Evolutionary conservation across 2,329 filamentous ascomycete genomes (phyloP).

Genomic region (Calonectria pteridis): DNA sequence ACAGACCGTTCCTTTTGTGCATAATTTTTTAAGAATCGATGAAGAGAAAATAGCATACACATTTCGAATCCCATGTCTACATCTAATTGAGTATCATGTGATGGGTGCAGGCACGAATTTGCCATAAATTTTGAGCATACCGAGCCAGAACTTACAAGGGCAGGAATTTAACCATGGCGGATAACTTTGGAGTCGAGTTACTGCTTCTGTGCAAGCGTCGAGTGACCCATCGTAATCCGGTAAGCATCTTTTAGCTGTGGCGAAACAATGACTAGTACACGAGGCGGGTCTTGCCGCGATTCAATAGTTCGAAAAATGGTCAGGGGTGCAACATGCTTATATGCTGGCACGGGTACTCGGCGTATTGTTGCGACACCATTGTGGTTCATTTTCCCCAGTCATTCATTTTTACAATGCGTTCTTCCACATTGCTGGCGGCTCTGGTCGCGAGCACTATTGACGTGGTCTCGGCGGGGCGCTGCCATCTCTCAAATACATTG

Average conservation of each 20-base stretch:
- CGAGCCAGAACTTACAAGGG: not conserved
- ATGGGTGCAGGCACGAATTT: too few species aligned
- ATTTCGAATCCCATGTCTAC: too few species aligned
- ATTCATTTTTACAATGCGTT: conserved; percentile 34
- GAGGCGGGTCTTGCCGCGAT: not conserved
- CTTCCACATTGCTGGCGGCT: conserved; percentile 21
- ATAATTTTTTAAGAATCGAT: not conserved
- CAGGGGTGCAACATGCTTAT: not conserved
- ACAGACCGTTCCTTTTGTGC: not conserved
- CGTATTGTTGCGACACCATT: not conserved
- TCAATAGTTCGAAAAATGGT: not conserved
- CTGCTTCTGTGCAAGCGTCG: not conserved
- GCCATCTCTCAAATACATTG: conserved; percentile 23
- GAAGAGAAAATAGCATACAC: not conserved
- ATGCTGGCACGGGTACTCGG: not conserved
- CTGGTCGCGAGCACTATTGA: conserved; percentile 17
- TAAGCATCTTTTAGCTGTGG: not conserved
- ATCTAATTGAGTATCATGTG: not conserved
- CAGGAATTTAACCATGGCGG: not conserved
- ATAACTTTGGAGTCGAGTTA: not conserved
- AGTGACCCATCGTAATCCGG: not conserved
- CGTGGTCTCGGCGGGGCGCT: conserved; percentile 22
- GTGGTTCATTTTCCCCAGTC: not conserved
- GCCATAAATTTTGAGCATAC: not conserved
- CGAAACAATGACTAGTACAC: not conserved